Conservation (phyloP, 163 green algal genomes). For the Dunaliella salina region DNA sequence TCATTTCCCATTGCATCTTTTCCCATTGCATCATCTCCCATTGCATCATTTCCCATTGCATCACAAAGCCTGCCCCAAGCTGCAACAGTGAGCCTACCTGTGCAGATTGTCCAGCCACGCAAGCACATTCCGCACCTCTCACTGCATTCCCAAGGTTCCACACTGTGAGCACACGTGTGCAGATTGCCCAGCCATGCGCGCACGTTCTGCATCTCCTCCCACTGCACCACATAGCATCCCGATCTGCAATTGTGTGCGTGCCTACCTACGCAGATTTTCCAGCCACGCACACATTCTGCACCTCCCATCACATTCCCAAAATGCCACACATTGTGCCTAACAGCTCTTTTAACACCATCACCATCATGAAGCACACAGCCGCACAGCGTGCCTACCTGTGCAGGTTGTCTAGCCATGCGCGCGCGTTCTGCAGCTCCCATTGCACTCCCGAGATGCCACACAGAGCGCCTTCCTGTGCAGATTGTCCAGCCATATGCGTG, state of each 20-base stretch:
- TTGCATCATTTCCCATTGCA: too few species aligned
- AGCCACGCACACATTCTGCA: too few species aligned
- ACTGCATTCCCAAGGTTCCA: too few species aligned
- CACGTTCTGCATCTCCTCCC: too few species aligned
- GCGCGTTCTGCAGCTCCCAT: neutral
- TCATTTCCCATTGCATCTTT: neutral
- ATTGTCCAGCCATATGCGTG: neutral
- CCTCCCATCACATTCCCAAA: too few species aligned
- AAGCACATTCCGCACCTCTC: constrained; percentile 1
- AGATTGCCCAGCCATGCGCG: neutral
- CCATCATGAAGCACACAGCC: too few species aligned
- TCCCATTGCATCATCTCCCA: neutral
- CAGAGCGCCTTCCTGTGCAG: neutral
- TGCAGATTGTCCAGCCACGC: constrained; percentile 7
- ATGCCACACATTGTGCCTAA: too few species aligned
- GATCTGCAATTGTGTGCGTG: too few species aligned
- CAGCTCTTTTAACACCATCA: too few species aligned
- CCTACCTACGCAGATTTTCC: too few species aligned
- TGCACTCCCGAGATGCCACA: neutral
- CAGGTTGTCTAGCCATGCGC: neutral
- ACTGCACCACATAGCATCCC: too few species aligned
- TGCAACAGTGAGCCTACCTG: neutral
- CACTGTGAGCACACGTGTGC: neutral
- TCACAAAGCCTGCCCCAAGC: too few species aligned
- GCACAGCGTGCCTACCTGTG: constrained; percentile 1